These are phyloP conservation scores for Pterocarpus macrocarpus DNA, from an alignment of 306 rosid species.

Conservation along the genomic window DNA sequence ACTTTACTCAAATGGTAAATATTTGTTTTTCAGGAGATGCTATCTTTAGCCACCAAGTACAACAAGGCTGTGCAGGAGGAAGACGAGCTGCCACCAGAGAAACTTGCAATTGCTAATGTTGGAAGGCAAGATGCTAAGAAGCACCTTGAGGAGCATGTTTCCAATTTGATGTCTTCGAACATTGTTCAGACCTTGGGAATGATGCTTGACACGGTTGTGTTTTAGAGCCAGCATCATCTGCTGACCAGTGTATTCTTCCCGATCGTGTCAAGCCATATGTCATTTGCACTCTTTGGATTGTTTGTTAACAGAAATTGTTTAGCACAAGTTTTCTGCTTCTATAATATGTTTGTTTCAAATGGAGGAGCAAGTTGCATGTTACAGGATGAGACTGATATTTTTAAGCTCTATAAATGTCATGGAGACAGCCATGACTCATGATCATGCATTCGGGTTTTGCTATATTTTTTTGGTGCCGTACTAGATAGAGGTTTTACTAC, in stretches of 20 bases:
- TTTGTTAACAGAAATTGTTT: constrained; percentile 20
- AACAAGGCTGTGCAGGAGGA: constrained; percentile 98
- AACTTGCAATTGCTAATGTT: constrained; percentile 73
- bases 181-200: constrained; percentile 92
- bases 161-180: constrained; percentile 96
- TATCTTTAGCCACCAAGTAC: constrained; percentile 75
- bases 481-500: not conserved
- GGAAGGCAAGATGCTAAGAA: constrained; percentile 87
- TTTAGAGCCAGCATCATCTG: constrained; percentile 50
- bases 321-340: constrained; percentile 19
- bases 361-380: constrained; percentile 24
- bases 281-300: not conserved
- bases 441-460: not conserved
- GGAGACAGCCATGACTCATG: not conserved
- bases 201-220: constrained; percentile 95
- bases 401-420: constrained; percentile 5
- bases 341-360: constrained; percentile 13
- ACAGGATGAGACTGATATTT: not conserved
- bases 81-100: constrained; percentile 90
- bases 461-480: not conserved
- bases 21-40: constrained; percentile 74
- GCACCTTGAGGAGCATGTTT: constrained; percentile 94
- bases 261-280: not conserved
- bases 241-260: not conserved
- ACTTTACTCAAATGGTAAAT: not conserved